Percentiles rank a stretch among this genome's conserved stretches.
phyloP scores from a whole-genome alignment of 208 protist species.

The Naegleria gruberi region DNA sequence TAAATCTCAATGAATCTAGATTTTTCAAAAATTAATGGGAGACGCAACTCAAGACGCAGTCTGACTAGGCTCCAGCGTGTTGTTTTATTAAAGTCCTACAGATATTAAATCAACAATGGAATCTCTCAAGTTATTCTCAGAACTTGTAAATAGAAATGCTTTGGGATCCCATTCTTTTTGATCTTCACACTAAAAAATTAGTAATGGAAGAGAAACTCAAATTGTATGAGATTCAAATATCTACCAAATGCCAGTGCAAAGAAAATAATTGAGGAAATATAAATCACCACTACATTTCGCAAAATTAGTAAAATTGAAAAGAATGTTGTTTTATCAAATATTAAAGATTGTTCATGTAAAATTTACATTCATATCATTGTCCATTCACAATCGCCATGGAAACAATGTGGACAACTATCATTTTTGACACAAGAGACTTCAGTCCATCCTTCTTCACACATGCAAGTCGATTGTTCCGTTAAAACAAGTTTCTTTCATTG shows the following conservation, averaged over 20 bases:
- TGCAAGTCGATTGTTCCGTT: no score
- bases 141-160: neutral
- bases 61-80: no score
- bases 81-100: no score
- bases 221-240: slow-evolving; percentile 10
- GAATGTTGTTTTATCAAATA: neutral
- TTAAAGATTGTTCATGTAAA: neutral
- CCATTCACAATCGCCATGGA: no score
- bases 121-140: neutral
- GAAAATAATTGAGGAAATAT: neutral
- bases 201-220: slow-evolving; percentile 60
- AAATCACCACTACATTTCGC: neutral
- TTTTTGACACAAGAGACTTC: no score
- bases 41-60: no score
- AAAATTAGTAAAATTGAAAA: neutral
- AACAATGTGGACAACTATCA: no score
- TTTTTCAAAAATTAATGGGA: no score
- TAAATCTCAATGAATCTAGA: no score
- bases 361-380: no score
- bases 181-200: slow-evolving; percentile 75
- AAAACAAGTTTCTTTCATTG: no score
- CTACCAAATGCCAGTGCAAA: neutral
- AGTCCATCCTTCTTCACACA: no score
- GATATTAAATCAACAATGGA: neutral
- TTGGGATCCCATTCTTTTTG: slow-evolving; percentile 38